Evolutionary conservation across 176 grass and related monocot genomes (phyloP).

Genomic region (Panicum miliaceum): DNA sequence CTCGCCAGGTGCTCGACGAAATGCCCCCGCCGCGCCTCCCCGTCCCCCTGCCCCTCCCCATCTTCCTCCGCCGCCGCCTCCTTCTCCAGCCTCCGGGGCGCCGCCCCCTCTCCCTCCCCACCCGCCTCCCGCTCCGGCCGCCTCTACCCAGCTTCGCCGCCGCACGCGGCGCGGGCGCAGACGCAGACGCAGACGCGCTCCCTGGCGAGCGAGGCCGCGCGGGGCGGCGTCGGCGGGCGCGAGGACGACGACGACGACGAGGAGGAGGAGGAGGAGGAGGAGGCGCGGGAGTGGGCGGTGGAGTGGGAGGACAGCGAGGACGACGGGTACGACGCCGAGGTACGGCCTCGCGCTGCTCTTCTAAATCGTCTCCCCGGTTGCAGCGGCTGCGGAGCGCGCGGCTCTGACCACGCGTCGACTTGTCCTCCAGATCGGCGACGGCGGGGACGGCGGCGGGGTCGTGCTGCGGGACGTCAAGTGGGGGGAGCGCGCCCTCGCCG

Average conservation of each 20-base stretch:
- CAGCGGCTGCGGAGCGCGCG: not conserved
- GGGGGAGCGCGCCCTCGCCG: constrained; percentile 61
- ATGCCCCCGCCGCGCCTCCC: not conserved
- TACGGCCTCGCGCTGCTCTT: not conserved
- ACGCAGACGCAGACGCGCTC: constrained; percentile 8
- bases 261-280: not conserved
- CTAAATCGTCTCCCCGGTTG: not conserved
- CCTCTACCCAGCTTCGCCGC: not conserved
- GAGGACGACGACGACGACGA: not conserved
- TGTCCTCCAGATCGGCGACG: constrained; percentile 77
- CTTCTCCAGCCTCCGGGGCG: constrained; percentile 11
- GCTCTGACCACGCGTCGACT: not conserved
- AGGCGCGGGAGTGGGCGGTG: constrained; percentile 30
- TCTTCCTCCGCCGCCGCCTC: not conserved
- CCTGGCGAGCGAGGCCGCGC: constrained; percentile 29
- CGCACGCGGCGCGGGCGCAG: not conserved
- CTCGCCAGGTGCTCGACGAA: constrained; percentile 50
- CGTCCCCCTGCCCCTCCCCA: not conserved
- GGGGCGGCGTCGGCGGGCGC: not conserved
- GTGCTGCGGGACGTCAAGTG: constrained; percentile 63
- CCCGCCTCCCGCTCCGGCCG: not conserved
- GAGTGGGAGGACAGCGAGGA: constrained; percentile 75
- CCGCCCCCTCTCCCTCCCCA: not conserved
- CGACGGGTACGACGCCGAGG: constrained; percentile 53
- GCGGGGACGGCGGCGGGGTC: constrained; percentile 77